Percentiles rank a stretch among this genome's conserved stretches.
Conservation (phyloP, 2,329 filamentous ascomycete species). For the Ophiocordyceps robertsii region DNA sequence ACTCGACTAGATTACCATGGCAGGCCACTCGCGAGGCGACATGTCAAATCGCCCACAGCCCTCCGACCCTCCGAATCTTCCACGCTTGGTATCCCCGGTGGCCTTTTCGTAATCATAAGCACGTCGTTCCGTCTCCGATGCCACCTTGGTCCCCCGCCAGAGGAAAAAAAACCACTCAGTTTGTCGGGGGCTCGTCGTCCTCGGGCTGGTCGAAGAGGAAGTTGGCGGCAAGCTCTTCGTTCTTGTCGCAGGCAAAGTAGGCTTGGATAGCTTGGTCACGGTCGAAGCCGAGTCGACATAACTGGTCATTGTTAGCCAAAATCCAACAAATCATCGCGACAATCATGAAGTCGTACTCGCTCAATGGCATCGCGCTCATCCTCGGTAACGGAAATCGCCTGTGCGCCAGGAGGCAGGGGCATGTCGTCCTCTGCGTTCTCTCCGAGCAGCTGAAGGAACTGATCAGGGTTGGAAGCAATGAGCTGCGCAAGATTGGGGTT, state of each 20-base stretch:
- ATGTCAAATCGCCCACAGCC: neutral
- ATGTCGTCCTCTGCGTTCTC: slow-evolving; percentile 80
- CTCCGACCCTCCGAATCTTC: neutral
- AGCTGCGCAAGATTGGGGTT: slow-evolving; percentile 90
- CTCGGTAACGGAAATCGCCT: slow-evolving; percentile 82
- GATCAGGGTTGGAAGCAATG: slow-evolving; percentile 83
- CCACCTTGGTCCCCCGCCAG: neutral
- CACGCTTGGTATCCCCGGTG: neutral
- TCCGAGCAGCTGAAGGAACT: slow-evolving; percentile 80
- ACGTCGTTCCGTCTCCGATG: slow-evolving; percentile 7
- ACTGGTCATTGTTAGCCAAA: slow-evolving; percentile 29
- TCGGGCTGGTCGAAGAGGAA: slow-evolving; percentile 96
- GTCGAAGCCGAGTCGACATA: slow-evolving; percentile 87
- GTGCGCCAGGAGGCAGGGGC: slow-evolving; percentile 73
- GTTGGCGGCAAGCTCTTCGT: slow-evolving; percentile 95
- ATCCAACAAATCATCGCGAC: neutral
- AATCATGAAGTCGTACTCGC: slow-evolving; percentile 42
- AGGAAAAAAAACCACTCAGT: slow-evolving; percentile 18
- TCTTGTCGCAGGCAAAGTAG: slow-evolving; percentile 99
- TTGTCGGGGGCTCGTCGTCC: slow-evolving; percentile 50
- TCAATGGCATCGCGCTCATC: slow-evolving; percentile 97
- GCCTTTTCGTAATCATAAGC: slow-evolving; percentile 12
- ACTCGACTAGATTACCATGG: neutral
- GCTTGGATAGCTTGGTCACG: slow-evolving; percentile 91
- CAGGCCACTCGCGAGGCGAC: neutral